Evolutionary conservation across 495 filamentous ascomycete genomes (phyloP).

Genomic region (Penicillium paxilli): DNA sequence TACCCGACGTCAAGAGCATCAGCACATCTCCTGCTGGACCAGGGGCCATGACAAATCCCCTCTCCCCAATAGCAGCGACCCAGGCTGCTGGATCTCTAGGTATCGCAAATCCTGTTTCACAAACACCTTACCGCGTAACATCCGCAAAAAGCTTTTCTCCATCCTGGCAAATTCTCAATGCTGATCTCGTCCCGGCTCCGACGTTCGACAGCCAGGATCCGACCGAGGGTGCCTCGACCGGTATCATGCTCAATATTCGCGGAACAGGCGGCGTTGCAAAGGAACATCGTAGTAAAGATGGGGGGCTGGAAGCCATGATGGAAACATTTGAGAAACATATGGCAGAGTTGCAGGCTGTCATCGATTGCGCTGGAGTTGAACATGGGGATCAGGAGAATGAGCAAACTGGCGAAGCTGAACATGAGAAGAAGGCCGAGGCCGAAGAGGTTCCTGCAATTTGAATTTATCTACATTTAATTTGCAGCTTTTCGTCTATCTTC

Average conservation of each 20-base stretch:
- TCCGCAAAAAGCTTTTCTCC: conserved; percentile 50
- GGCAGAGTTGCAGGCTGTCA: conserved; percentile 45
- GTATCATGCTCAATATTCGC: conserved; percentile 68
- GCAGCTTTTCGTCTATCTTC: not conserved
- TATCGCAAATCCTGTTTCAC: conserved; percentile 33
- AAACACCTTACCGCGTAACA: conserved; percentile 38
- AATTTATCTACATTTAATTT: too few species aligned
- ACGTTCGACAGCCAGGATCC: conserved; percentile 55
- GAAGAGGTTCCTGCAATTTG: not conserved
- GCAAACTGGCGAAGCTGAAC: not conserved
- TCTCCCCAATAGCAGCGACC: not conserved
- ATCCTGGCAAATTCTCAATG: conserved; percentile 55
- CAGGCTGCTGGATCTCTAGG: conserved; percentile 7
- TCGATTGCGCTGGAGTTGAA: conserved; percentile 33
- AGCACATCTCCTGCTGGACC: not conserved
- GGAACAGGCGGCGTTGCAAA: conserved; percentile 45
- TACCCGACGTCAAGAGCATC: conserved; percentile 3
- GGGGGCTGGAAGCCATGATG: conserved; percentile 52
- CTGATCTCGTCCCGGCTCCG: conserved; percentile 52
- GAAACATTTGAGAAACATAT: conserved; percentile 70
- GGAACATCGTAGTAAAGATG: conserved; percentile 34
- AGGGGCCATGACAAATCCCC: not conserved
- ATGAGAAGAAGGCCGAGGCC: not conserved
- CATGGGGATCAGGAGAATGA: not conserved
- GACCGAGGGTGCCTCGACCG: conserved; percentile 27